Percentiles rank a stretch among this genome's conserved stretches.
Conservation (phyloP, 192 early-diverging fungal genomes). For the Entomortierella lignicola region DNA sequence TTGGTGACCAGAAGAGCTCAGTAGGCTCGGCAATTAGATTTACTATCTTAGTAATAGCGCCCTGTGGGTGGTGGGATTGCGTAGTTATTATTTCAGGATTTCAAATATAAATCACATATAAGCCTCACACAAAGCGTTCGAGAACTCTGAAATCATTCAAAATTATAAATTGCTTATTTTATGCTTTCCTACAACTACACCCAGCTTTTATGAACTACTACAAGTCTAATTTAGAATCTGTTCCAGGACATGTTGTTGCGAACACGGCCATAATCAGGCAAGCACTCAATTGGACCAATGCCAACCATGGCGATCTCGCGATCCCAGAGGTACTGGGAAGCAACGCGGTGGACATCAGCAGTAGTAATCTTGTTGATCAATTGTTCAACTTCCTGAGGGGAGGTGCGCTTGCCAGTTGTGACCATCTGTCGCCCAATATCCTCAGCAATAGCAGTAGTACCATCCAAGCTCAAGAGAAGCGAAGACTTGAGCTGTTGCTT, state of each 20-base stretch:
- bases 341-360: conserved; percentile 88
- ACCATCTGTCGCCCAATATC: conserved; percentile 98
- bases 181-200: neutral
- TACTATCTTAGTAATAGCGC: too few species aligned
- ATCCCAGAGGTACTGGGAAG: conserved; percentile 90
- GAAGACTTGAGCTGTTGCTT: conserved; percentile 99
- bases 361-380: conserved; percentile 87
- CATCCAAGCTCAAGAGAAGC: conserved; percentile 90
- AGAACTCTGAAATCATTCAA: too few species aligned
- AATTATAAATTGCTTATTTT: neutral
- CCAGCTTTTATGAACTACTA: neutral
- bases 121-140: too few species aligned
- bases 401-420: conserved; percentile 90
- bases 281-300: conserved; percentile 88
- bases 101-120: too few species aligned
- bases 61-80: too few species aligned
- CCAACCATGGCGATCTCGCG: conserved; percentile 84
- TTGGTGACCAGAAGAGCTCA: too few species aligned
- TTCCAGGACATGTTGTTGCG: conserved; percentile 88
- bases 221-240: conserved; percentile 63
- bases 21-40: too few species aligned
- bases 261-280: conserved; percentile 91
- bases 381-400: conserved; percentile 89
- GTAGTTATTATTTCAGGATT: too few species aligned
- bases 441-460: conserved; percentile 94